Conservation (phyloP, 164 flowering plant genomes). For the Chimonanthus salicifolius region DNA sequence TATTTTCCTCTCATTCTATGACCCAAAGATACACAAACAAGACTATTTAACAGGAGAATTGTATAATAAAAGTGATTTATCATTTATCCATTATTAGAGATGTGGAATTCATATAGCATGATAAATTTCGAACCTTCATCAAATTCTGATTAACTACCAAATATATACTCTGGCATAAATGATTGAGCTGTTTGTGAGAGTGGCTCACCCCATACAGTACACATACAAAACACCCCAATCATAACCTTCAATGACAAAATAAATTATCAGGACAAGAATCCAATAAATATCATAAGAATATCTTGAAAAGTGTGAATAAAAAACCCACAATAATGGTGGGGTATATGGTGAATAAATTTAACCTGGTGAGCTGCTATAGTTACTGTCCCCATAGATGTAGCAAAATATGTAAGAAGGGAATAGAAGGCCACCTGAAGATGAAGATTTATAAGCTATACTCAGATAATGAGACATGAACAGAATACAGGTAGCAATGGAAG, state of each 20-base stretch:
- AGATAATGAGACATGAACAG: neutral
- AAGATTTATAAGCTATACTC: conserved; percentile 4
- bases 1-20: neutral
- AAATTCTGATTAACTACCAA: conserved; percentile 64
- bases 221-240: conserved; percentile 66
- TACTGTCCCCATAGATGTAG: conserved; percentile 77
- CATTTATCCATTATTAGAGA: no score
- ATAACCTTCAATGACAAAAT: conserved; percentile 53
- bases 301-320: neutral
- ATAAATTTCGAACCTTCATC: conserved; percentile 47
- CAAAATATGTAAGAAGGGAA: conserved; percentile 62
- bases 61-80: no score
- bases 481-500: neutral
- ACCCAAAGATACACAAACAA: conserved; percentile 1
- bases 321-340: neutral
- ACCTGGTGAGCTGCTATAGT: conserved; percentile 82
- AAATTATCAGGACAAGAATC: neutral
- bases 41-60: neutral
- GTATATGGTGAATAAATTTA: conserved; percentile 3
- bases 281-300: neutral
- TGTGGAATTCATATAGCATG: neutral
- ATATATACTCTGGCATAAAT: conserved; percentile 92
- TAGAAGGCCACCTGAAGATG: conserved; percentile 68
- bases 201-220: conserved; percentile 91
- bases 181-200: conserved; percentile 98